phyloP scores from a whole-genome alignment of 163 green algal genomes.

The Scenedesmus sp. region DNA sequence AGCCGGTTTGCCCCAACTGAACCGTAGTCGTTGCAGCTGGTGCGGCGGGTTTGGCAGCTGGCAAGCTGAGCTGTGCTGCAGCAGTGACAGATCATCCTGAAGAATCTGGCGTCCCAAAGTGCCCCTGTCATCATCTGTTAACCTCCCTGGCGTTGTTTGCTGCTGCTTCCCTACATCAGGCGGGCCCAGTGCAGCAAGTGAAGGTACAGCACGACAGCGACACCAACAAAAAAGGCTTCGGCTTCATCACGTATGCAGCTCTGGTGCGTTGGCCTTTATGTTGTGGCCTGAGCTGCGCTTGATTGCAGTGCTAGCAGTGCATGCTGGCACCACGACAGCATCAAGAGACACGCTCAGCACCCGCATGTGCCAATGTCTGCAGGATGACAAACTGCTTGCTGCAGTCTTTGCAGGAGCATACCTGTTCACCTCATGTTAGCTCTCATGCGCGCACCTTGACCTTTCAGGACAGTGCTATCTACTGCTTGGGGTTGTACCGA shows the following conservation, averaged over 20 bases:
- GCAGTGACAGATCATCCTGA: too few species aligned
- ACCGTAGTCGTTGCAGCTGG: neutral
- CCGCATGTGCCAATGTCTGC: neutral
- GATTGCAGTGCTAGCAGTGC: neutral
- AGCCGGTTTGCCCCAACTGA: neutral
- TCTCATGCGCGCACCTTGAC: neutral
- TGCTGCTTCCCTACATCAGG: neutral
- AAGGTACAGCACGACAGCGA: constrained; percentile 21
- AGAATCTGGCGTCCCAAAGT: too few species aligned
- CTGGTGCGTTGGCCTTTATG: neutral
- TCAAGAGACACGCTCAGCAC: neutral
- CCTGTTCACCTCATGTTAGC: neutral
- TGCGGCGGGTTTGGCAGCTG: neutral
- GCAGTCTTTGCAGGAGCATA: neutral
- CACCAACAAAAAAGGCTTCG: constrained; percentile 13
- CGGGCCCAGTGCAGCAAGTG: constrained; percentile 24
- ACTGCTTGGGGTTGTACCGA: constrained; percentile 25
- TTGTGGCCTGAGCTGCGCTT: too few species aligned
- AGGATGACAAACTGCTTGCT: neutral
- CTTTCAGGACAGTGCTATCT: constrained; percentile 31
- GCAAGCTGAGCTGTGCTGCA: neutral
- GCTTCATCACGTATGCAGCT: constrained; percentile 17
- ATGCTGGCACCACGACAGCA: neutral
- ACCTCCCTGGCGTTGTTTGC: too few species aligned
- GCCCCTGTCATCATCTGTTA: too few species aligned